Evolutionary conservation across 2,329 filamentous ascomycete genomes (phyloP).

Genomic region (Ophiostoma quercus): DNA sequence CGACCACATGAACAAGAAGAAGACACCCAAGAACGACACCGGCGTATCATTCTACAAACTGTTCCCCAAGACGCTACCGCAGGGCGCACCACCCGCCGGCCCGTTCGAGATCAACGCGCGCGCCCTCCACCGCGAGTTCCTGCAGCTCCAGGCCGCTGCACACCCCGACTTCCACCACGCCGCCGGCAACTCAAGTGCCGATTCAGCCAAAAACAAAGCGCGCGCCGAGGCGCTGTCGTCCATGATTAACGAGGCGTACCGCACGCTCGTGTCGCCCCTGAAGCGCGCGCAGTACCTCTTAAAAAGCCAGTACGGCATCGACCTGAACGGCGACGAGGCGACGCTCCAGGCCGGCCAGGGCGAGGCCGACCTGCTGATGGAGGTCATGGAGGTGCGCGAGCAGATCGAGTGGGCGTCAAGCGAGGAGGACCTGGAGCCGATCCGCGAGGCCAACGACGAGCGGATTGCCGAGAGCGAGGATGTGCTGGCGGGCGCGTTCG

Average conservation of each 20-base stretch:
- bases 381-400: slow-evolving; percentile 76
- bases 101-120: slow-evolving; percentile 68
- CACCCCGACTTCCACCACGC: slow-evolving; percentile 64
- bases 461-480: slow-evolving; percentile 61
- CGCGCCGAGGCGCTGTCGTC: slow-evolving; percentile 72
- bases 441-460: slow-evolving; percentile 62
- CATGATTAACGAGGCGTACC: slow-evolving; percentile 86
- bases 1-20: neutral
- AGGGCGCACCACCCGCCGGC: slow-evolving; percentile 70
- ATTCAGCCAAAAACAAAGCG: slow-evolving; percentile 31
- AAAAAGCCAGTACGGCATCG: slow-evolving; percentile 61
- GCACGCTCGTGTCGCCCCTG: slow-evolving; percentile 72
- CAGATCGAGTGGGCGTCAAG: slow-evolving; percentile 63
- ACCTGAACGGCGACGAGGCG: slow-evolving; percentile 74
- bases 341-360: slow-evolving; percentile 35
- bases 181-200: slow-evolving; percentile 24
- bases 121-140: slow-evolving; percentile 75
- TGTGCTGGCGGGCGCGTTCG: slow-evolving; percentile 60
- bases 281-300: slow-evolving; percentile 85
- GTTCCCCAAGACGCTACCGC: slow-evolving; percentile 73
- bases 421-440: slow-evolving; percentile 57
- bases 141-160: slow-evolving; percentile 70
- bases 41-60: slow-evolving; percentile 62
- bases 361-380: slow-evolving; percentile 60
- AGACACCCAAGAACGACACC: neutral